These are phyloP conservation scores for Hypoxylon fragiforme DNA, from an alignment of 495 filamentous ascomycete species.

Conservation along the genomic window DNA sequence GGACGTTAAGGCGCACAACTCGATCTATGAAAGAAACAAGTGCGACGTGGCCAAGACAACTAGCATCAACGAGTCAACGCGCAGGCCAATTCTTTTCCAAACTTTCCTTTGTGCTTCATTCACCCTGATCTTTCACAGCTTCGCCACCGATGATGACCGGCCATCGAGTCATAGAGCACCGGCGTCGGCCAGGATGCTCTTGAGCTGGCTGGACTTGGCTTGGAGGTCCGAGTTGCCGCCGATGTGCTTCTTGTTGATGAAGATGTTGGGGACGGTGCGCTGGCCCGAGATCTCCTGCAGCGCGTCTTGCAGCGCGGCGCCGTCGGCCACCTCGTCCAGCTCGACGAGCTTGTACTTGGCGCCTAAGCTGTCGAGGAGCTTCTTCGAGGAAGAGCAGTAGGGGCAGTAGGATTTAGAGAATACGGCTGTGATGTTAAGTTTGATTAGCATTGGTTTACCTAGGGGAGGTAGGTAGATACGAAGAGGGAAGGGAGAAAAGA, in stretches of 20 bases:
- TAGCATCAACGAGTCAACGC: too few species aligned
- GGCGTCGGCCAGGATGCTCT: slow-evolving; percentile 43
- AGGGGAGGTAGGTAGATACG: not conserved
- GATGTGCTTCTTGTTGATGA: slow-evolving; percentile 86
- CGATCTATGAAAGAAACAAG: too few species aligned
- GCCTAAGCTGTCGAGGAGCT: slow-evolving; percentile 64
- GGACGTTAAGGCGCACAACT: too few species aligned
- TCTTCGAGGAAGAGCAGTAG: slow-evolving; percentile 85
- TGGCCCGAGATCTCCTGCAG: slow-evolving; percentile 80
- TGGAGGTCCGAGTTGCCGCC: slow-evolving; percentile 96
- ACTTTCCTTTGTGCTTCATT: not conserved
- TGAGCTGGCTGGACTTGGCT: slow-evolving; percentile 50
- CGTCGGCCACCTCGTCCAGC: slow-evolving; percentile 87
- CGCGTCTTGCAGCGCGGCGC: slow-evolving; percentile 78
- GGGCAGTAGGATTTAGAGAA: slow-evolving; percentile 98
- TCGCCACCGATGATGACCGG: not conserved
- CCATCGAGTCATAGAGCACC: slow-evolving; percentile 43
- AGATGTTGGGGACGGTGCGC: slow-evolving; percentile 92
- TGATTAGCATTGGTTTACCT: not conserved
- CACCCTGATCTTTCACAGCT: slow-evolving; percentile 8
- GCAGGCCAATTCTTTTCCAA: not conserved
- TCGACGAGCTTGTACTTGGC: slow-evolving; percentile 79
- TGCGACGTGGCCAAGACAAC: too few species aligned
- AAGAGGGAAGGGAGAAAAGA: not conserved
- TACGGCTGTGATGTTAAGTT: slow-evolving; percentile 60